Base-by-base conservation (phyloP, 225 moss, liverwort and hornwort species). In the Pseudisothecium myosuroides region DNA sequence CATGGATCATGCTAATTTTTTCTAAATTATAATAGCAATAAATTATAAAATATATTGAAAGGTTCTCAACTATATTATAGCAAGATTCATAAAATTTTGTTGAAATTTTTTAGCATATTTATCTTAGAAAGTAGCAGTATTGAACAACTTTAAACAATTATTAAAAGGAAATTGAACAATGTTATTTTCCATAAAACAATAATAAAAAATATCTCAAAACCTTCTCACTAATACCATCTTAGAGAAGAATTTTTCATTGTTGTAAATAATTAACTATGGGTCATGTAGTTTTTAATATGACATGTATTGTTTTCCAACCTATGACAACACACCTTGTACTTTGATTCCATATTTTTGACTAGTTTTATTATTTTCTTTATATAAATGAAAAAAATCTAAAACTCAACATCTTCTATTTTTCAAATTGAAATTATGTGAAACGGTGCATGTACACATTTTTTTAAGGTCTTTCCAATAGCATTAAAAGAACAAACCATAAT, bases 381-480 rank as follows among this genome's bases (percentile, higher is more conserved):
- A 71, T 5, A 5, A 15, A 27, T 27, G 16, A 71, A 71, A 41
- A 26, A 26, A 26, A 26, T 26, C 9, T 26, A 1, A 39, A 71
- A 41, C 0, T 15, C 26, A 41, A 0, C 26, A 71, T 41, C 26
- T 13, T 41, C 14, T 14, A 71, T 24, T 41, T 8, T 41, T 2
- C 3, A 41, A 69, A 71, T 41, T 71, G 41, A 71, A 41, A 41
- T 26, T 5, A 17, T 36, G 10, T 36, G 6, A n/a, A n/a, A n/a
- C n/a, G n/a, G n/a, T n/a, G n/a, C 2, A 23, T 39, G 13, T 39
- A 2, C 23, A 41, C 39, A 69, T 69, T 14, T 41, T 0, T 41
- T 41, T 14, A 13, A 69, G 5, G 14, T 4, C 7, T 39, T 69
- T 69, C 24, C 0, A n/a, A 0, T 24, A 39, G 39, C 21, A 1